phyloP scores from a whole-genome alignment of 2,329 filamentous ascomycete genomes.

The Trichoderma hamatum region DNA sequence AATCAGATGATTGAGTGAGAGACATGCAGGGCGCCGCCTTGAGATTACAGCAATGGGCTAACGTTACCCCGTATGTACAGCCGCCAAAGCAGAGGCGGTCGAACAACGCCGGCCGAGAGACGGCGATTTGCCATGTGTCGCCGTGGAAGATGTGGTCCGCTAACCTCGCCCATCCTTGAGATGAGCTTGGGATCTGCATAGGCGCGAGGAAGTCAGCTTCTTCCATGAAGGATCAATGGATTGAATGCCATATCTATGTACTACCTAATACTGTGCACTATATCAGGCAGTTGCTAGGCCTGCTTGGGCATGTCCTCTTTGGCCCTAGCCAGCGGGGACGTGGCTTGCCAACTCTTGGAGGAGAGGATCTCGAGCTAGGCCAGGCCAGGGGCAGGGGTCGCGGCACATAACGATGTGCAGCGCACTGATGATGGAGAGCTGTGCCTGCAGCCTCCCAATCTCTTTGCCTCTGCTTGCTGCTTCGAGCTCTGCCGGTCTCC shows the following conservation, averaged over 20 bases:
- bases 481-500: neutral
- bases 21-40: constrained; percentile 4
- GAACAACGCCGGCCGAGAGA: neutral
- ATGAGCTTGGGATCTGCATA: neutral
- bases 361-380: constrained; percentile 4
- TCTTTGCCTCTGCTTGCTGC: neutral
- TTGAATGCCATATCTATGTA: neutral
- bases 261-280: neutral
- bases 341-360: neutral
- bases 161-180: neutral
- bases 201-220: neutral
- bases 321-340: neutral
- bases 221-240: neutral
- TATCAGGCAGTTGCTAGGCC: neutral
- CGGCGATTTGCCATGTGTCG: neutral
- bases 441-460: neutral
- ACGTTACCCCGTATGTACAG: neutral
- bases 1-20: neutral
- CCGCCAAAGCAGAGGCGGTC: neutral
- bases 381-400: constrained; percentile 6
- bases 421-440: neutral
- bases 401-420: constrained; percentile 20
- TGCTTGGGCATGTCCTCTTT: constrained; percentile 9
- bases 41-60: neutral
- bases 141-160: neutral